Conservation (phyloP, 192 early-diverging fungal genomes). For the Geranomyces variabilis region DNA sequence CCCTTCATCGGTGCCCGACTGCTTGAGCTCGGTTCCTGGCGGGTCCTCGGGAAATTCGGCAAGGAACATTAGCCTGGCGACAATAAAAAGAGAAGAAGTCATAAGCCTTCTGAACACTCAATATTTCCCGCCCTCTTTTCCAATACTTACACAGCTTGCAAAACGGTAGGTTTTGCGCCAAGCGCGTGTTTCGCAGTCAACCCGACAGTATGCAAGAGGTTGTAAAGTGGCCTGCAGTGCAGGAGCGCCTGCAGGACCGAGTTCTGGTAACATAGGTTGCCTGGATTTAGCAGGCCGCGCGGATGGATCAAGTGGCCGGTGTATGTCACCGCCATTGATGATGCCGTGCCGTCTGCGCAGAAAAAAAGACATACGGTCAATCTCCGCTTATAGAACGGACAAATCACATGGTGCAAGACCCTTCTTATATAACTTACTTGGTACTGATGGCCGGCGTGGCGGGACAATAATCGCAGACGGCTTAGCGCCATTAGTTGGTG, state of each 20-base stretch:
- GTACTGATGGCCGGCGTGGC: background rate
- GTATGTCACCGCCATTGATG: constrained; percentile 31
- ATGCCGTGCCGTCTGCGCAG: constrained; percentile 17
- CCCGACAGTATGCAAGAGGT: constrained; percentile 64
- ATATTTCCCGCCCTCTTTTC: background rate
- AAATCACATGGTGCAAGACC: background rate
- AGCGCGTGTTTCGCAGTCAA: constrained; percentile 71
- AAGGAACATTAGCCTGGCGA: constrained; percentile 60
- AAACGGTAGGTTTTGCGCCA: constrained; percentile 75
- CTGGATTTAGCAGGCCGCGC: constrained; percentile 92
- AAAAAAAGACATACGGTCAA: background rate
- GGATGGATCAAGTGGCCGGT: constrained; percentile 57
- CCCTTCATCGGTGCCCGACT: constrained; percentile 26
- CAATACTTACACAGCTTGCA: constrained; percentile 78
- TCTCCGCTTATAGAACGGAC: background rate
- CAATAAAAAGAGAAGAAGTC: background rate
- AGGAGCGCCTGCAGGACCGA: constrained; percentile 92
- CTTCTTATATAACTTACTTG: background rate
- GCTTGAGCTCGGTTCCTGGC: constrained; percentile 20
- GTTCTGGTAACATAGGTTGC: constrained; percentile 99
- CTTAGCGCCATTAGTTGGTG: background rate
- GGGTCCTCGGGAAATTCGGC: constrained; percentile 57
- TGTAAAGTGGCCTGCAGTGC: constrained; percentile 92
- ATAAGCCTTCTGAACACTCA: background rate
- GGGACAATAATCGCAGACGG: background rate